phyloP scores from a whole-genome alignment of 345 rosid genomes.

The Eucalyptus marginata region DNA sequence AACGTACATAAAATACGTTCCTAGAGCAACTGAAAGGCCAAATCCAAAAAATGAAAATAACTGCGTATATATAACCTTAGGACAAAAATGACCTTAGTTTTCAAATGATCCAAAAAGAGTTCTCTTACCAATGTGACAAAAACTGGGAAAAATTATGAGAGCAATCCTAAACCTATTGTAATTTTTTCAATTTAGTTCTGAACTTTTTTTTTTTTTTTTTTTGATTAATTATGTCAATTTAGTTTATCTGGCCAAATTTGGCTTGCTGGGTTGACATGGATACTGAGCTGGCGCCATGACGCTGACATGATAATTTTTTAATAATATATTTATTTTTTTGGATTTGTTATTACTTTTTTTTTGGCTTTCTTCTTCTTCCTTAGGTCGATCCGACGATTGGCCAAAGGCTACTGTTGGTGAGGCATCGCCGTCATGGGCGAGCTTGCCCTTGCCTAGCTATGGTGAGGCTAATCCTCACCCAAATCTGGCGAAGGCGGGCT shows the following conservation, averaged over 20 bases:
- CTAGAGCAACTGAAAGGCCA: background rate
- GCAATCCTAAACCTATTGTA: rapidly evolving
- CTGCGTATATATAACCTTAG: background rate
- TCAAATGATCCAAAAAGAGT: background rate
- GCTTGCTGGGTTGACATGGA: too few species aligned
- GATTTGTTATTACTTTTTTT: too few species aligned
- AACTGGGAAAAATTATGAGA: too few species aligned
- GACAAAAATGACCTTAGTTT: background rate
- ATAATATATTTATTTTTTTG: too few species aligned
- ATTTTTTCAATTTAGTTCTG: rapidly evolving
- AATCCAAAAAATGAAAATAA: background rate
- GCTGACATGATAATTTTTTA: rapidly evolving
- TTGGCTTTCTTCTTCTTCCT: too few species aligned
- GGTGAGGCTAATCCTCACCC: too few species aligned
- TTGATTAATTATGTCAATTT: too few species aligned
- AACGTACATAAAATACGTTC: background rate
- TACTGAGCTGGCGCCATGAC: too few species aligned
- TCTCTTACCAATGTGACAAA: background rate
- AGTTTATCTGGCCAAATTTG: rapidly evolving
- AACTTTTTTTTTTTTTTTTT: rapidly evolving
- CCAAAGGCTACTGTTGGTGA: rapidly evolving
- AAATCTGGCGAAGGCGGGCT: too few species aligned
- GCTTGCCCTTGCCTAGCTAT: too few species aligned
- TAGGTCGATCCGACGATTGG: too few species aligned
- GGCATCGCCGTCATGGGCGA: rapidly evolving